Evolutionary conservation across 1,284 basidiomycete species (phyloP), one percentile per base, ranked within the genome.

Genomic region (Amylostereum areolatum): DNA sequence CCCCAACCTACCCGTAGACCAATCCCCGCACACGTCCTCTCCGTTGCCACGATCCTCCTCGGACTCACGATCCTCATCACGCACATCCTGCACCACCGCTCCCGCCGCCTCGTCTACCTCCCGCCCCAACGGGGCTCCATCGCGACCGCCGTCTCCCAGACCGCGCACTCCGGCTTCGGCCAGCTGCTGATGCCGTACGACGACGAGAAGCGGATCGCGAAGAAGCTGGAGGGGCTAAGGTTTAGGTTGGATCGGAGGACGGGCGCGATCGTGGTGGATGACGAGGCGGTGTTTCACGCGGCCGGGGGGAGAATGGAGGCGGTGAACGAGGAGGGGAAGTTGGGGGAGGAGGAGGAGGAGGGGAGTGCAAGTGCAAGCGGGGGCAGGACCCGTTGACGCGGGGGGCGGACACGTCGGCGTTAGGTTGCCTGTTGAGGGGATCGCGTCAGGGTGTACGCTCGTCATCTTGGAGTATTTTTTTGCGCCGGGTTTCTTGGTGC

Each of bases 171-270:
- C 32, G 82, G 81, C 29, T 83, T 82, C 51, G 83, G 81, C 29
- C 71, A 80, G 41, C 67, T 81, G 48, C 73, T 93, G 2, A 67
- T 92, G 27, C 83, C 83, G 0, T 82, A 80, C 50, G 67, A 88
- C 50, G 85, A 92, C 69, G 84, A 87, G 64, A 82, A 90, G 62
- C 72, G 80, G 54, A 75, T 80, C 35, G 67, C 69, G 11, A 87
- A 83, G 72, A 82, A 77, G 56, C 66, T 69, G 10, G 84, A 78
- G 58, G 50, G 62, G 28, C 56, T 85, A 46, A 65, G 64, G n/a
- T 85, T 85, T 66, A 59, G 72, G 31, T 56, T 86, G 44, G 83
- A 85, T 56, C 61, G 57, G 46, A 63, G 76, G 36, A 83, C 83
- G 0, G 83, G 83, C 27, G 82, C 80, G 11, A 77, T 85, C 45